Conservation (phyloP, 2,329 filamentous ascomycete species). For the Colletotrichum tofieldiae region DNA sequence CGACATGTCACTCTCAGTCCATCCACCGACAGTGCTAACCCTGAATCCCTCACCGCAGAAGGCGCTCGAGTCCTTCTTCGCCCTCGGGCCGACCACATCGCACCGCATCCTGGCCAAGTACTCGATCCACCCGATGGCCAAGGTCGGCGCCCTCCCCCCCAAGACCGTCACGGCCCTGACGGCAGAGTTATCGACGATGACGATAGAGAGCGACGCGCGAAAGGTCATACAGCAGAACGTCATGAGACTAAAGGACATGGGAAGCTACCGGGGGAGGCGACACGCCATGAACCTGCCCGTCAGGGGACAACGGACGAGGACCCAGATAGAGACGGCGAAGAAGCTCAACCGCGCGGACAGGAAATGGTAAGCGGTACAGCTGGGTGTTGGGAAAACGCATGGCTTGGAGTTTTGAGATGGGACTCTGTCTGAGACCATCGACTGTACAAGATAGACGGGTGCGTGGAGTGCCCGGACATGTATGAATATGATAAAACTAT, state of each 20-base stretch:
- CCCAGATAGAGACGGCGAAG: conserved; percentile 74
- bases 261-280: conserved; percentile 87
- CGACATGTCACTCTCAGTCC: background rate
- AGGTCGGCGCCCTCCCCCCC: conserved; percentile 80
- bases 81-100: conserved; percentile 80
- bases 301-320: conserved; percentile 89
- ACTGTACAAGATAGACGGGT: conserved; percentile 48
- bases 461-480: conserved; percentile 25
- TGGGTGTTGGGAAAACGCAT: background rate
- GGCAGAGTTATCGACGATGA: conserved; percentile 90
- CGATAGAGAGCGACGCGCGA: conserved; percentile 90
- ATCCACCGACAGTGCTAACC: conserved; percentile 25
- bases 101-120: conserved; percentile 88
- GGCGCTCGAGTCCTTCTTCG: conserved; percentile 89
- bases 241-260: conserved; percentile 88
- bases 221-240: conserved; percentile 89
- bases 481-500: conserved; percentile 41
- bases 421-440: conserved; percentile 2
- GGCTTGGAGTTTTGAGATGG: conserved; percentile 11
- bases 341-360: conserved; percentile 74
- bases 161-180: conserved; percentile 87
- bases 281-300: conserved; percentile 96
- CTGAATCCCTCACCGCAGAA: conserved; percentile 60
- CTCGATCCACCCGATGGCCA: conserved; percentile 87
- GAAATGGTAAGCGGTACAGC: conserved; percentile 50